Conservation (phyloP, 495 filamentous ascomycete genomes). For the Podospora appendiculata region DNA sequence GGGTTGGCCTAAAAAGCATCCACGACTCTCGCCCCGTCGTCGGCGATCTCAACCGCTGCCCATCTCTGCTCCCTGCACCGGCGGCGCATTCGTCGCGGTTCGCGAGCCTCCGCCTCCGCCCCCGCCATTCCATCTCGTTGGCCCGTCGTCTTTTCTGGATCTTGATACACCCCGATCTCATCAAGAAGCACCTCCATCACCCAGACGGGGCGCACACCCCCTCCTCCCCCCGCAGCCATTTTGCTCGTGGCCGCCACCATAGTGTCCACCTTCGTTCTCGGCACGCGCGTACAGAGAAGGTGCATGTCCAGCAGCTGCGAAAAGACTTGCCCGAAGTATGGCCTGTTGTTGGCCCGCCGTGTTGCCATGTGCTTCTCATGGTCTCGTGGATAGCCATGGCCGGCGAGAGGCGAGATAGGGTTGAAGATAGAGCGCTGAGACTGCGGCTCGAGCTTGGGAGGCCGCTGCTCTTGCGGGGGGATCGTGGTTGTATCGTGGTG, state of each 20-base stretch:
- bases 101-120: not conserved
- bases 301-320: slow-evolving; percentile 36
- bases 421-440: slow-evolving; percentile 14
- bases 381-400: no score
- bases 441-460: slow-evolving; percentile 28
- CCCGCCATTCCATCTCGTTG: slow-evolving; percentile 1
- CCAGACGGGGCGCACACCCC: slow-evolving; percentile 18
- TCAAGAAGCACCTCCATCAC: slow-evolving; percentile 39
- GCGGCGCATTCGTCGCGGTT: slow-evolving; percentile 3
- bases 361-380: no score
- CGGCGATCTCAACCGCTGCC: slow-evolving; percentile 29
- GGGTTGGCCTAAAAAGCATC: slow-evolving; percentile 6
- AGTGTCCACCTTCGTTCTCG: slow-evolving; percentile 19
- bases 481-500: not conserved
- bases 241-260: slow-evolving; percentile 1
- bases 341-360: slow-evolving; percentile 17
- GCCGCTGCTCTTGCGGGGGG: not conserved
- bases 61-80: slow-evolving; percentile 35
- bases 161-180: slow-evolving; percentile 25
- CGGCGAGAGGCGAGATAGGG: no score
- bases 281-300: slow-evolving; percentile 30
- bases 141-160: not conserved
- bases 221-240: not conserved
- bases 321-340: slow-evolving; percentile 36
- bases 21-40: slow-evolving; percentile 18